These are phyloP conservation scores for Skeletonema costatum DNA, from an alignment of 108 stramenopile genomes.

Conservation along the genomic window DNA sequence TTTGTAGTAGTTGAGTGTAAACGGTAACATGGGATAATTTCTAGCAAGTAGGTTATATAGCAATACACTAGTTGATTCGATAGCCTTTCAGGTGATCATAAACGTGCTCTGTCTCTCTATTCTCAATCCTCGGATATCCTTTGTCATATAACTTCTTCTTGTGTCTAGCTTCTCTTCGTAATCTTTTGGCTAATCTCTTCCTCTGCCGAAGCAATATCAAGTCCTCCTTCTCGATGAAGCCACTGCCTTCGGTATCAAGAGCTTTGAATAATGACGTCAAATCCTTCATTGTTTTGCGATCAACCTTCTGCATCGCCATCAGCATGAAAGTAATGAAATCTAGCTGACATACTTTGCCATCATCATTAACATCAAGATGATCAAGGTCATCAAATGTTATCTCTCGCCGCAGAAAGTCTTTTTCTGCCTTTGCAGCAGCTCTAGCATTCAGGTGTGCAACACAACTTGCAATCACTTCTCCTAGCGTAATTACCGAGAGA, in stretches of 20 bases:
- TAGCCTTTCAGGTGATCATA: background rate
- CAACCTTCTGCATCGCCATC: conserved; percentile 66
- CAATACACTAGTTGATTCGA: background rate
- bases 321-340: conserved; percentile 84
- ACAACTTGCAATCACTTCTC: conserved; percentile 52
- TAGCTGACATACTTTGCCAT: conserved; percentile 60
- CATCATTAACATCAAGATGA: conserved; percentile 42
- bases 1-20: background rate
- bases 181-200: conserved; percentile 3
- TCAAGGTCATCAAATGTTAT: conserved; percentile 60
- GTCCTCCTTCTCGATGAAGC: conserved; percentile 61
- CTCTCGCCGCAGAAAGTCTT: conserved; percentile 32
- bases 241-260: conserved; percentile 51
- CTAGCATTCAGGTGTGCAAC: conserved; percentile 49
- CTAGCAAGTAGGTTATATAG: background rate
- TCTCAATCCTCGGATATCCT: background rate
- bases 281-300: conserved; percentile 48
- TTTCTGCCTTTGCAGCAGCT: conserved; percentile 28
- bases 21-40: background rate
- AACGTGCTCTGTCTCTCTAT: background rate
- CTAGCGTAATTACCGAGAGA: conserved; percentile 60
- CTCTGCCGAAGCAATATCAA: conserved; percentile 49
- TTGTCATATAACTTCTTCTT: conserved; percentile 1
- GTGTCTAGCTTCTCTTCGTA: conserved; percentile 10
- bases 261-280: conserved; percentile 54